These are phyloP conservation scores for Nelumbo lutea DNA, from an alignment of 164 flowering plant species.

Conservation along the genomic window DNA sequence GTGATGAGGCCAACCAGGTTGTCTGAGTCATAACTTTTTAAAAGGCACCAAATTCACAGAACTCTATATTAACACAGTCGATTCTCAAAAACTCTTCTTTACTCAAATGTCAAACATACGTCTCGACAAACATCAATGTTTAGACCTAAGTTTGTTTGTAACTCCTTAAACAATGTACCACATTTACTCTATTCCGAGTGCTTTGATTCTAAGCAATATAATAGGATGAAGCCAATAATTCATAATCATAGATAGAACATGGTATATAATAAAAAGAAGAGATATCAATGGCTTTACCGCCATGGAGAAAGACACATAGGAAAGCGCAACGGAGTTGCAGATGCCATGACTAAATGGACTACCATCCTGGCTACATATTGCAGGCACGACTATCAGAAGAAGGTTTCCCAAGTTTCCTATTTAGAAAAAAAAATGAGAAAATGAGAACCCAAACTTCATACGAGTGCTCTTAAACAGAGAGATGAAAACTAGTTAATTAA, in stretches of 20 bases:
- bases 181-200: no score
- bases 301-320: conserved; percentile 94
- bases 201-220: no score
- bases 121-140: no score
- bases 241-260: neutral
- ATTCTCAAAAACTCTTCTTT: no score
- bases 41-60: no score
- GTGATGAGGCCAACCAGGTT: no score
- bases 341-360: conserved; percentile 55
- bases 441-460: neutral
- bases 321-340: conserved; percentile 57
- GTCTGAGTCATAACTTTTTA: no score
- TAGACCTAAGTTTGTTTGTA: no score
- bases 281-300: conserved; percentile 45
- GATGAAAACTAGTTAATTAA: neutral
- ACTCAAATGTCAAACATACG: no score
- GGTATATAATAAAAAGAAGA: neutral
- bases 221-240: no score
- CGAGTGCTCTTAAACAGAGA: neutral
- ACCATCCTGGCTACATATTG: conserved; percentile 67
- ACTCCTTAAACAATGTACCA: no score
- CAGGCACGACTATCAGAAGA: conserved; percentile 73
- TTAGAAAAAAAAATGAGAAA: neutral
- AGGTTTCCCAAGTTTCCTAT: conserved; percentile 89
- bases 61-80: no score